Evolutionary conservation across 345 rosid genomes (phyloP), one percentile per base, ranked within the genome.

Genomic region (Bruguiera parviflora): DNA sequence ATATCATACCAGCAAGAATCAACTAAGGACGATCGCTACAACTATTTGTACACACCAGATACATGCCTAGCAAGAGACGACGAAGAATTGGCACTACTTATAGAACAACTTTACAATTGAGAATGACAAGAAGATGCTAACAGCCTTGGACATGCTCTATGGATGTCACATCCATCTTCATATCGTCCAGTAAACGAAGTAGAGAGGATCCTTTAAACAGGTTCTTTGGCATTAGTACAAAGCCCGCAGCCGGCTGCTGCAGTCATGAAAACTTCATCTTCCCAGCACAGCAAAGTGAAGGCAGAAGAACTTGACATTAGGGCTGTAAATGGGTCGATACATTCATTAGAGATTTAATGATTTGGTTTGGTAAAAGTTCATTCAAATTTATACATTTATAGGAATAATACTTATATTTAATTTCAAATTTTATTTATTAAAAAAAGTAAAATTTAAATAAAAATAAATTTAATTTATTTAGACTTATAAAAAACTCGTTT

Each of bases 31-130:
- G 29, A 70, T 6, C 33, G 53, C 51, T 9, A 63, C 63, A 49
- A 73, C 61, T 10, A 18, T 53, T 9, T 20, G 8, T 24, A 56
- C 10, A 15, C 66, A 2, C 56, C 64, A 25, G 32, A 61, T 22
- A 70, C 56, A 21, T 46, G 68, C 67, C 43, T 63, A 29, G 77
- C 79, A 60, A 76, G 71, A 28, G 86, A 86, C 11, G 96, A 86
- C 58, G 97, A 84, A 52, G 88, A 84, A 22, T 61, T 82, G 21
- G 88, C 78, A 20, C 63, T 81, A 53, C 86, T 85, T 2, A 77
- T 80, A 1, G 86, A 84, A 70, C 83, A 92, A 53, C 87, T 86
- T 55, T 74, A 73, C 22, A 78, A 69, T 35, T 58, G 60, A 18
- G 83, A 86, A 52, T 81, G 63, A 8, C 71, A 70, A 51, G 80